Base-by-base conservation (phyloP, 2,329 filamentous ascomycete genomes). In the Colletotrichum theobromicola region DNA sequence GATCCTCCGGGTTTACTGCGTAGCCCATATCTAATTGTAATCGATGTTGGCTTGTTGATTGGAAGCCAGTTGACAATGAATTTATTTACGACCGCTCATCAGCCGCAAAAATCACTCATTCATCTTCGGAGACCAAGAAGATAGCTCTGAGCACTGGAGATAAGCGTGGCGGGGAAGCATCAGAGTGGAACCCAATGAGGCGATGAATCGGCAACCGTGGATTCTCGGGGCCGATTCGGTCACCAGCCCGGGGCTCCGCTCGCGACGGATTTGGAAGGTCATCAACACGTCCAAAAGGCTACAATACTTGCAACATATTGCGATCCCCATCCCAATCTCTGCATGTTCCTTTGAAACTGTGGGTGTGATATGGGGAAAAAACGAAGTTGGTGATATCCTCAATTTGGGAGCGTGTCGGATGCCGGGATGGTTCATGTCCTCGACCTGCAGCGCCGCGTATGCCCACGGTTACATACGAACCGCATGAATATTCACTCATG, bases 191-290 rank as follows among this genome's bases (percentile, higher is more conserved):
- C 61, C 35, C 21, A 16, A 71, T 62, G 64, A 67, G 55, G 72
- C 61, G 32, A 66, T 57, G 53, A 61, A 35, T 57, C 67, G 18
- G 67, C 61, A 65, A 64, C 15, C 13, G 32, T 46, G 13, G 50
- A 42, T 9, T 4, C 18, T 74, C 72, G 67, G 72, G 55, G 42
- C 72, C 67, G 67, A 72, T 63, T 74, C 67, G 67, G 72, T 70
- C n/a, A 70, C 32, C 5, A 32, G 13, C 26, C 55, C 13, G 2
- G 26, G 4, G 42, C 42, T 50, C 5, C 42, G 42, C n/a, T 6
- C n/a, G 42, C 42, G n/a, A 12, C 42, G n/a, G 42, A 50, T 21
- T 7, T 50, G 42, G 42, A 50, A 50, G 42, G 42, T 50, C 42
- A 50, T 21, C 24, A 4, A 50, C 24, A 50, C 7, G 42, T 12